A percentile compares a stretch with the other conserved stretches of the same genome.
phyloP scores from a whole-genome alignment of 75 land plant species.

The Pinus albicaulis region DNA sequence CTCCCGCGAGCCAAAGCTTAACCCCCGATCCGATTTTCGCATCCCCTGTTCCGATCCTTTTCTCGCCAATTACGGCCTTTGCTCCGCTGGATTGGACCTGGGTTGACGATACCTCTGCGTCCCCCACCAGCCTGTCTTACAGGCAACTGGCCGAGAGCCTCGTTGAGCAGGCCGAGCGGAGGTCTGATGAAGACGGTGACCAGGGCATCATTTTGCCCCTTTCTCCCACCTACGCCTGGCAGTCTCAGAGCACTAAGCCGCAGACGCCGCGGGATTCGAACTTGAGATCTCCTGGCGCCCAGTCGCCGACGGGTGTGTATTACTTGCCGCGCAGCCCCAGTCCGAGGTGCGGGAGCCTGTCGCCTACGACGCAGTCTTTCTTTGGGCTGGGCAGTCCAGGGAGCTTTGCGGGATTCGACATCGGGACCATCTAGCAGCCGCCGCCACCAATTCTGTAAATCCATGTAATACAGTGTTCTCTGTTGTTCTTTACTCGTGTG shows the following conservation, averaged over 20 bases:
- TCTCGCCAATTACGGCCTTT: not conserved
- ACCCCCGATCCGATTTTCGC: not conserved
- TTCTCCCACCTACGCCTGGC: not conserved
- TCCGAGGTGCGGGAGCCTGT: conserved; percentile 3
- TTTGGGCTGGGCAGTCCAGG: conserved; percentile 7
- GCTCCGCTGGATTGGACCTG: conserved; percentile 2
- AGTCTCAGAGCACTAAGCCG: too few relatives aligned
- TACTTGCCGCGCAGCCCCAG: not conserved
- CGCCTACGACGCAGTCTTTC: not conserved
- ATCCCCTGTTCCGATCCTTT: not conserved
- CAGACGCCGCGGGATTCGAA: not conserved
- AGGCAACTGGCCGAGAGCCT: not conserved
- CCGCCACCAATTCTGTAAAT: too few relatives aligned
- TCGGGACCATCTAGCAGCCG: not conserved
- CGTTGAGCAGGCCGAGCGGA: not conserved
- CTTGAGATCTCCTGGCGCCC: not conserved
- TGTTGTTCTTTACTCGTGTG: too few relatives aligned
- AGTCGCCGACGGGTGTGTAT: too few relatives aligned
- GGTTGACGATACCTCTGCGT: not conserved
- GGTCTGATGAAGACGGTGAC: not conserved
- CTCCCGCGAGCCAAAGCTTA: not conserved
- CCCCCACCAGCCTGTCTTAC: not conserved
- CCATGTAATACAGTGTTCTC: too few relatives aligned
- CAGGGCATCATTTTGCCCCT: too few relatives aligned
- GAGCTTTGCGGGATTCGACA: conserved; percentile 9